phyloP scores from a whole-genome alignment of 2,329 filamentous ascomycete genomes.

The Phymatotrichopsis omnivora region DNA sequence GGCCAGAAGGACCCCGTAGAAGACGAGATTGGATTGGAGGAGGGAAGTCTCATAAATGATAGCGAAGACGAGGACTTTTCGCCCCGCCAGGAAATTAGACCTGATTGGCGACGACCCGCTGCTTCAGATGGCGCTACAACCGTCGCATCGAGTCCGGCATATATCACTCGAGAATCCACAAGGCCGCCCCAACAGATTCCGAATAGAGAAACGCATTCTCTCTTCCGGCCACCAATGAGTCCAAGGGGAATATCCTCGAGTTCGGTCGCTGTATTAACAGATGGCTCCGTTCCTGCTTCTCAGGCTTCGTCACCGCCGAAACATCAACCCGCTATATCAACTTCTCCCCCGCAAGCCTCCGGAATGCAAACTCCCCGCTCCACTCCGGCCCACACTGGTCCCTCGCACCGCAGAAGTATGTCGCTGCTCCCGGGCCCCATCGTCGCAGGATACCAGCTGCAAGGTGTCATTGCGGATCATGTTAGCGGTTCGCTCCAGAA shows the following conservation, averaged over 20 bases:
- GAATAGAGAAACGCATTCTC: too few species aligned
- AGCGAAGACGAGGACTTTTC: slow-evolving; percentile 10
- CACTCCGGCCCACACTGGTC: not conserved
- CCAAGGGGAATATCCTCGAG: not conserved
- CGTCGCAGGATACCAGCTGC: slow-evolving; percentile 29
- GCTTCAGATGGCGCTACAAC: too few species aligned
- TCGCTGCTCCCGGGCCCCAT: slow-evolving; percentile 28
- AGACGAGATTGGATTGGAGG: slow-evolving; percentile 12
- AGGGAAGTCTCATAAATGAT: not conserved
- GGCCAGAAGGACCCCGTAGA: slow-evolving; percentile 34
- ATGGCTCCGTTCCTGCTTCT: not conserved
- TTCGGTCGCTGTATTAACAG: not conserved
- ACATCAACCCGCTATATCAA: too few species aligned
- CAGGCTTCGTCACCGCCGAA: too few species aligned
- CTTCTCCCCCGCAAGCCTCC: too few species aligned
- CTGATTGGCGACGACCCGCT: too few species aligned
- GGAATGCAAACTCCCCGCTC: not conserved
- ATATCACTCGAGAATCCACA: too few species aligned
- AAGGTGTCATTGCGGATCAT: slow-evolving; percentile 27
- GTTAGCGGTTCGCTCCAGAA: not conserved
- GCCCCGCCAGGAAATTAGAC: not conserved
- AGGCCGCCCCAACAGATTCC: too few species aligned
- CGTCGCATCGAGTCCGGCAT: too few species aligned
- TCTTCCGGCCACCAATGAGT: slow-evolving; percentile 2
- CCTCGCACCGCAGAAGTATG: slow-evolving; percentile 3